Evolutionary conservation across 352 stramenopile species (phyloP).

Genomic region (Phytophthora europaea): DNA sequence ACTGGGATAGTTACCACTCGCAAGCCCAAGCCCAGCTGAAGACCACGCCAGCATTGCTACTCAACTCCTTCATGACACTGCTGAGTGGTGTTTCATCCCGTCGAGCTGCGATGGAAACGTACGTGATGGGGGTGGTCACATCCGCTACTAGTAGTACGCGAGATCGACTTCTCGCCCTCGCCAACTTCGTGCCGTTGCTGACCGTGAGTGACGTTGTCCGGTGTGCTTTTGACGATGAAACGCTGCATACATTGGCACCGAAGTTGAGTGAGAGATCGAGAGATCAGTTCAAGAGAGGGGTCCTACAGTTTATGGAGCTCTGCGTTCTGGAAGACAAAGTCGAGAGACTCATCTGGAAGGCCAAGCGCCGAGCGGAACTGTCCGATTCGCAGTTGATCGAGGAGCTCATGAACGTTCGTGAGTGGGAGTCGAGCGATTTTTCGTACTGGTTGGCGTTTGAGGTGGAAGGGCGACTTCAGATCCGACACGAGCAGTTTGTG

Average conservation of each 20-base stretch:
- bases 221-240: conserved; percentile 46
- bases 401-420: conserved; percentile 57
- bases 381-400: conserved; percentile 51
- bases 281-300: conserved; percentile 26
- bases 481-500: conserved; percentile 83
- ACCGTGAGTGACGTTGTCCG: conserved; percentile 53
- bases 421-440: conserved; percentile 64
- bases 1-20: conserved; percentile 50
- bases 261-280: conserved; percentile 30
- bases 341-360: conserved; percentile 41
- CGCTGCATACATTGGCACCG: conserved; percentile 39
- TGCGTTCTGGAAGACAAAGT: conserved; percentile 87
- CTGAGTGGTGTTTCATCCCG: conserved; percentile 31
- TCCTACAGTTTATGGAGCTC: conserved; percentile 58
- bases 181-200: conserved; percentile 37
- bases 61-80: conserved; percentile 15
- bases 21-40: conserved; percentile 25
- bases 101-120: conserved; percentile 25
- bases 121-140: conserved; percentile 15
- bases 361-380: conserved; percentile 32
- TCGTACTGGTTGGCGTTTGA: conserved; percentile 92
- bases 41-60: neutral
- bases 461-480: conserved; percentile 82
- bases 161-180: conserved; percentile 27
- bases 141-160: conserved; percentile 12